phyloP scores from a whole-genome alignment of 345 rosid species.

The Dipteronia sinensis region DNA sequence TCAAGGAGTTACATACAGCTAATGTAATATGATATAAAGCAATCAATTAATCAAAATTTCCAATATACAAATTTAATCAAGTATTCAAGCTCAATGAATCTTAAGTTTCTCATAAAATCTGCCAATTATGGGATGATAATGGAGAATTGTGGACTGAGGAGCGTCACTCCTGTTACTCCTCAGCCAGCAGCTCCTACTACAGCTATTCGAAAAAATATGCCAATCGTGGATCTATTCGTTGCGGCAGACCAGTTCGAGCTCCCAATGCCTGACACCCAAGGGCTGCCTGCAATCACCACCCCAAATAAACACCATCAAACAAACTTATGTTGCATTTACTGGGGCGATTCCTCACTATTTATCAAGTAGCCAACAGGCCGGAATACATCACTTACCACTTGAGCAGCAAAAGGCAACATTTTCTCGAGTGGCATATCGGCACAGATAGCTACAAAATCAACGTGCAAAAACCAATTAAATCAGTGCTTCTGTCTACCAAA shows the following conservation, averaged over 20 bases:
- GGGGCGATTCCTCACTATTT: not conserved
- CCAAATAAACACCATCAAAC: not conserved
- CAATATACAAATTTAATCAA: not conserved
- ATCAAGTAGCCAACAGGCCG: not conserved
- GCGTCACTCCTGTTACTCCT: not conserved
- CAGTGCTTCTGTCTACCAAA: not conserved
- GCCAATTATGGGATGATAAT: not conserved
- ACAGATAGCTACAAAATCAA: conserved; percentile 55
- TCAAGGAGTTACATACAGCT: no score
- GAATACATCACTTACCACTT: conserved; percentile 60
- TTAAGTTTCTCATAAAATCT: not conserved
- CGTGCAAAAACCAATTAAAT: not conserved
- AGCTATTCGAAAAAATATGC: conserved; percentile 33
- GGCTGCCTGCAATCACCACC: conserved; percentile 65
- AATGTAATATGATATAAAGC: not conserved
- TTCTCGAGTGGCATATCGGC: conserved; percentile 66
- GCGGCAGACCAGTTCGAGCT: conserved; percentile 80
- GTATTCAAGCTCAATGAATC: not conserved
- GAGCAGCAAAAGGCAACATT: conserved; percentile 80
- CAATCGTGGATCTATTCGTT: conserved; percentile 52
- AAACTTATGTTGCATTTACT: not conserved
- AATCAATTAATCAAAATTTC: conserved; percentile 1
- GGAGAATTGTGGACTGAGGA: not conserved
- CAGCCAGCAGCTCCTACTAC: not conserved
- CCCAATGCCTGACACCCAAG: conserved; percentile 75